Percentiles rank a stretch among this genome's conserved stretches.
Conservation (phyloP, 768 basidiomycete genomes). For the Suillus clintonianus region DNA sequence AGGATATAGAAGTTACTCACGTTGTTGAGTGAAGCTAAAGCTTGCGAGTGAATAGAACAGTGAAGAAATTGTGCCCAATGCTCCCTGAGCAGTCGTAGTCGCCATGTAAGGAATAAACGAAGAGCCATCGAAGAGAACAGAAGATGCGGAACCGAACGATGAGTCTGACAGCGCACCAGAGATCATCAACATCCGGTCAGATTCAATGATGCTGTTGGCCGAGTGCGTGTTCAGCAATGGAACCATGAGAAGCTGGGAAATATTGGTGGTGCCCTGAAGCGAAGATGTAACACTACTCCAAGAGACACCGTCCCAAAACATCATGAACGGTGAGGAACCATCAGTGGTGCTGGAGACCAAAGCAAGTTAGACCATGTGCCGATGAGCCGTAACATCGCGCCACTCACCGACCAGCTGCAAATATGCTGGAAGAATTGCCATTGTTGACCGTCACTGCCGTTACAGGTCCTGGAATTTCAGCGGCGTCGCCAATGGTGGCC, state of each 20-base stretch:
- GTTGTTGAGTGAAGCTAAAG: constrained; percentile 72
- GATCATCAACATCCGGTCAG: constrained; percentile 88
- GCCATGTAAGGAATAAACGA: constrained; percentile 81
- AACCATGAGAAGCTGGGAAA: constrained; percentile 88
- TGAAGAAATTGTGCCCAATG: constrained; percentile 68
- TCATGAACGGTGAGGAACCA: constrained; percentile 68
- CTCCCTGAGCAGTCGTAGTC: constrained; percentile 64
- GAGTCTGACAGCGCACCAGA: constrained; percentile 75
- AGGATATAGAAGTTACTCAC: constrained; percentile 46
- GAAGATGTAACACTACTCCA: constrained; percentile 72
- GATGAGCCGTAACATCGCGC: neutral
- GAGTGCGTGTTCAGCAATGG: constrained; percentile 79
- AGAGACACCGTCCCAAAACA: constrained; percentile 79
- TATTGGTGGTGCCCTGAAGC: constrained; percentile 56
- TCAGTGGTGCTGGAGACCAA: constrained; percentile 47
- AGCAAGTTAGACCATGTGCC: neutral
- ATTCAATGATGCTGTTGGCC: constrained; percentile 69
- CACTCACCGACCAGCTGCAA: constrained; percentile 82
- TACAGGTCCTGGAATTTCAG: constrained; percentile 82
- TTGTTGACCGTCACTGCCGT: constrained; percentile 87
- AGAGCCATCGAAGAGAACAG: constrained; percentile 86
- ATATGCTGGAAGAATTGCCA: constrained; percentile 80
- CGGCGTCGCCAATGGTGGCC: constrained; percentile 61
- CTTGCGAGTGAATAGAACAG: constrained; percentile 81
- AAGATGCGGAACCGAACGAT: constrained; percentile 76